Conservation (phyloP, 331 rosid species). For the Malus hybrid region DNA sequence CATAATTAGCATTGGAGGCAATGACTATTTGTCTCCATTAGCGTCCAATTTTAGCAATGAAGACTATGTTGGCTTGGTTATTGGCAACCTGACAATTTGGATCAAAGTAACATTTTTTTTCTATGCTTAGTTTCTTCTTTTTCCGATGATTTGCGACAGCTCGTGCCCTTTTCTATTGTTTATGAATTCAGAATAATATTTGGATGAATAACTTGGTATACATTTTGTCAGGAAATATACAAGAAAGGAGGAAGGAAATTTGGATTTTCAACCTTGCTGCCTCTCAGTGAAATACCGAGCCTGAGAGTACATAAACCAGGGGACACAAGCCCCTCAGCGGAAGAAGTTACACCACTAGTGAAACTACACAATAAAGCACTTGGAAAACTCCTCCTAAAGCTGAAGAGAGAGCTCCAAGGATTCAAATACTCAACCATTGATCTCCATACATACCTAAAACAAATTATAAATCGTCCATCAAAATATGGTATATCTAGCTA, state of each 20-base stretch:
- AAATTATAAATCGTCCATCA: slow-evolving; percentile 11
- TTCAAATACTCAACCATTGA: slow-evolving; percentile 17
- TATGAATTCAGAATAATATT: too few species aligned
- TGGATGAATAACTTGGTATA: background rate
- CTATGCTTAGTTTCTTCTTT: too few species aligned
- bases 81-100: slow-evolving; percentile 27
- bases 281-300: slow-evolving; percentile 12
- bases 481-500: slow-evolving; percentile 15
- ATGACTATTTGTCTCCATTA: background rate
- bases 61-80: slow-evolving; percentile 38
- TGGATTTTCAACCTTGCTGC: slow-evolving; percentile 17
- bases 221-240: slow-evolving; percentile 24
- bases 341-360: background rate
- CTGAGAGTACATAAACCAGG: background rate
- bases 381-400: background rate
- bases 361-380: slow-evolving; percentile 9
- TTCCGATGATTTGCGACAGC: too few species aligned
- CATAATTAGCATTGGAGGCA: slow-evolving; percentile 9
- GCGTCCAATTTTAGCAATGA: background rate
- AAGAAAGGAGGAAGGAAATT: slow-evolving; percentile 36
- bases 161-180: too few species aligned
- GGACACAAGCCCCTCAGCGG: background rate
- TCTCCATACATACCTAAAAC: background rate
- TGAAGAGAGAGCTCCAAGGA: slow-evolving; percentile 2
- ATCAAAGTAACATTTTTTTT: background rate